Percentiles rank a stretch among this genome's conserved stretches.
Evolutionary conservation across 2,329 filamentous ascomycete species (phyloP).

Genomic region (Epichloe glyceriae): DNA sequence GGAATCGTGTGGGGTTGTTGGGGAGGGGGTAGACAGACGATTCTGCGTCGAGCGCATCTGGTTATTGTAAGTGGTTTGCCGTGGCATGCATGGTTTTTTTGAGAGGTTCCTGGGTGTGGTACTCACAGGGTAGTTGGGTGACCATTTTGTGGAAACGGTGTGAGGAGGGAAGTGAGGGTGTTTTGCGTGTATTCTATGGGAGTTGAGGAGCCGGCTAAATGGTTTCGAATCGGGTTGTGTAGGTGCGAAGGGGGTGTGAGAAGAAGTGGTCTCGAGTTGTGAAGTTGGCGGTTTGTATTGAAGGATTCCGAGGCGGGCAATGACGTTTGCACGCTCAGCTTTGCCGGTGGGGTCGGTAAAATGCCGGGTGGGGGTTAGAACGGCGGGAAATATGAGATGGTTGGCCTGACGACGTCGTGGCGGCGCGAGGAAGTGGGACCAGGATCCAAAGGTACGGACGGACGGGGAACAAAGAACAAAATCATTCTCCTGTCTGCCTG

Average conservation of each 20-base stretch:
- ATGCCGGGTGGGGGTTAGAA: neutral
- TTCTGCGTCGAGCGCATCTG: conserved; percentile 95
- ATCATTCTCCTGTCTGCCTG: neutral
- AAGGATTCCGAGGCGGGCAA: neutral
- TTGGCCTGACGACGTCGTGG: conserved; percentile 6
- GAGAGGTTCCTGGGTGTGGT: neutral
- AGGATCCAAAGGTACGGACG: neutral
- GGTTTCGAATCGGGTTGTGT: neutral
- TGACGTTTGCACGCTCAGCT: neutral
- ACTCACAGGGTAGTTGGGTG: conserved; percentile 36
- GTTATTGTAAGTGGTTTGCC: neutral
- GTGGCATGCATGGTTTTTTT: neutral
- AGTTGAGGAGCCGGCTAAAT: neutral
- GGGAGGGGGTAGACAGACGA: conserved; percentile 42
- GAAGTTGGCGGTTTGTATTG: neutral
- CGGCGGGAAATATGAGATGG: conserved; percentile 4
- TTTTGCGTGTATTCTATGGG: neutral
- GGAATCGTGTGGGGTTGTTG: neutral
- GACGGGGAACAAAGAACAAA: too few relatives aligned
- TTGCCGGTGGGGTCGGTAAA: neutral
- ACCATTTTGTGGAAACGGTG: conserved; percentile 25
- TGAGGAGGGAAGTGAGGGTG: neutral
- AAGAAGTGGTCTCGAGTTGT: neutral
- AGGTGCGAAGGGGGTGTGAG: neutral
- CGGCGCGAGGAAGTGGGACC: too few relatives aligned